phyloP scores from a whole-genome alignment of 2,329 filamentous ascomycete genomes.

The Cladosporium velox region DNA sequence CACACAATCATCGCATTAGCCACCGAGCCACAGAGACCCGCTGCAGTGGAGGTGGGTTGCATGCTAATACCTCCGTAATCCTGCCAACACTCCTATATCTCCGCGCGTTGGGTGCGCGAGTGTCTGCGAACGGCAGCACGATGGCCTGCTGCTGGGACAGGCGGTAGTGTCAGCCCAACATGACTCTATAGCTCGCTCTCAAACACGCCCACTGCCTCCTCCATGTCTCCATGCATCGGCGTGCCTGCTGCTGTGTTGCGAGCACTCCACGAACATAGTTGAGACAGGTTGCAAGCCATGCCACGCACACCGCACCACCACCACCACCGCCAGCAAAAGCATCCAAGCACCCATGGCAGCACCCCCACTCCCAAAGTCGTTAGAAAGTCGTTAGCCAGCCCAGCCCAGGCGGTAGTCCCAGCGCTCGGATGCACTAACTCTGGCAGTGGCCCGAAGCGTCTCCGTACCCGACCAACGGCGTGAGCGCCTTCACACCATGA shows the following conservation, averaged over 20 bases:
- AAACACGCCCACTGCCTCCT: not conserved
- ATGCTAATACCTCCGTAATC: not conserved
- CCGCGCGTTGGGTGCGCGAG: not conserved
- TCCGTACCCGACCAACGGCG: not conserved
- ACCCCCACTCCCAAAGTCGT: not conserved
- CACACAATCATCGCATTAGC: not conserved
- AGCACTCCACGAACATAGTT: not conserved
- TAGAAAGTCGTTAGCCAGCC: not conserved
- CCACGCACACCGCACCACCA: constrained; percentile 6
- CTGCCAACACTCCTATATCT: not conserved
- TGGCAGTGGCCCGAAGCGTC: not conserved
- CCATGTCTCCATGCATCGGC: not conserved
- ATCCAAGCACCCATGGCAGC: not conserved
- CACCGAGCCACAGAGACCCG: not conserved
- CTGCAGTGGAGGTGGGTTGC: constrained; percentile 1
- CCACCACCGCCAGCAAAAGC: not conserved
- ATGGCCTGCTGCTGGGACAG: not conserved
- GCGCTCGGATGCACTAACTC: not conserved
- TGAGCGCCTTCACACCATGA: constrained; percentile 4
- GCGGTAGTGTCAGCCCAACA: not conserved
- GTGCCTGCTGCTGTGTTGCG: not conserved
- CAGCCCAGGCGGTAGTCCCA: not conserved
- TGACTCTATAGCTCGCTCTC: not conserved
- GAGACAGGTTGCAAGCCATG: constrained; percentile 9
- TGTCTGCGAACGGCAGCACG: constrained; percentile 10